Percentiles rank a stretch among this genome's conserved stretches.
These are phyloP conservation scores for Ploettnerulaceae sp. DNA, from an alignment of 2,329 filamentous ascomycete species.

Conservation along the genomic window DNA sequence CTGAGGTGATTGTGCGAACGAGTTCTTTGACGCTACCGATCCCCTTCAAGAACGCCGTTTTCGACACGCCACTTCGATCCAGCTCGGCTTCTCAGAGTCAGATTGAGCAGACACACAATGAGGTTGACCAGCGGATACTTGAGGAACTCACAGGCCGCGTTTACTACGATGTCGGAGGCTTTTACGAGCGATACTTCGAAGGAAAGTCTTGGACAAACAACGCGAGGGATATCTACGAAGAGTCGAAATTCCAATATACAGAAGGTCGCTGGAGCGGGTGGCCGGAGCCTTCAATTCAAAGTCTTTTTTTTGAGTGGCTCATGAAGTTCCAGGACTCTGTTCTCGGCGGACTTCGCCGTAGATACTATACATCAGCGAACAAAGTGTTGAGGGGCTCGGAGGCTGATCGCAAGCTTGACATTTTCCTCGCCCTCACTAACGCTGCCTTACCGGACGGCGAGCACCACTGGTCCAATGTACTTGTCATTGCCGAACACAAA, in stretches of 20 bases:
- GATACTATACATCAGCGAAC: conserved; percentile 28
- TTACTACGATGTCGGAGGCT: too few relatives aligned
- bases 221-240: conserved; percentile 24
- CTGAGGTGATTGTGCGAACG: background rate
- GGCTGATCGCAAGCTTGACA: too few relatives aligned
- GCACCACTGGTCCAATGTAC: conserved; percentile 25
- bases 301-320: conserved; percentile 25
- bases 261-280: conserved; percentile 23
- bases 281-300: conserved; percentile 25
- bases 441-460: conserved; percentile 16
- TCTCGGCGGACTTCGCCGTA: conserved; percentile 22
- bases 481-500: conserved; percentile 25
- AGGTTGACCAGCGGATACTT: conserved; percentile 28
- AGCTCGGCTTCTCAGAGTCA: conserved; percentile 23
- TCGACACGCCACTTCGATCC: background rate
- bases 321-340: conserved; percentile 26
- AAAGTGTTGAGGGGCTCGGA: too few relatives aligned
- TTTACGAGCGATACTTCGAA: conserved; percentile 24
- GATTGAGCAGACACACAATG: conserved; percentile 26
- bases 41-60: background rate
- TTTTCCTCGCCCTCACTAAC: conserved; percentile 21
- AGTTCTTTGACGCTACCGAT: background rate
- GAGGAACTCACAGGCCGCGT: conserved; percentile 27
- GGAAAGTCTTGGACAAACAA: conserved; percentile 23
- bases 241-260: conserved; percentile 23